Percentiles rank a stretch among this genome's conserved stretches.
phyloP scores from a whole-genome alignment of 2,329 filamentous ascomycete species.

The Aspergillus phoenicis region DNA sequence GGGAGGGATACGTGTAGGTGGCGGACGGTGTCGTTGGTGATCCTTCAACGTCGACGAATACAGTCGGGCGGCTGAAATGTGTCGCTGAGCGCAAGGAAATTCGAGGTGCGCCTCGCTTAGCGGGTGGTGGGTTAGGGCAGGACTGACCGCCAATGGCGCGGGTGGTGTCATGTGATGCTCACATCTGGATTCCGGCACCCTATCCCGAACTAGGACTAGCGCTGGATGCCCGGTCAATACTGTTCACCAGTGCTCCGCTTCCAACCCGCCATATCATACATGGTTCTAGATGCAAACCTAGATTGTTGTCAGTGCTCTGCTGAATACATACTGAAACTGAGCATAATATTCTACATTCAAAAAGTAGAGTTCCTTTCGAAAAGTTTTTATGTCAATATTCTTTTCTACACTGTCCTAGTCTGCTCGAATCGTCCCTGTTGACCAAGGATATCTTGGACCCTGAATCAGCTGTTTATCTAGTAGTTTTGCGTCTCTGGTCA shows the following conservation, averaged over 20 bases:
- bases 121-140: conserved; percentile 46
- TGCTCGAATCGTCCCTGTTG: too few relatives aligned
- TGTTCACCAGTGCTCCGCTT: conserved; percentile 1
- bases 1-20: conserved; percentile 43
- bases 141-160: conserved; percentile 26
- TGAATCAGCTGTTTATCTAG: too few relatives aligned
- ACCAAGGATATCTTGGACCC: neutral
- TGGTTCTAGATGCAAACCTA: neutral
- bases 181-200: neutral
- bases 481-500: too few relatives aligned
- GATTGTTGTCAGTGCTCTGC: too few relatives aligned
- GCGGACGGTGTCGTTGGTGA: conserved; percentile 44
- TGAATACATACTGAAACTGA: too few relatives aligned
- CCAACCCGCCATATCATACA: conserved; percentile 3
- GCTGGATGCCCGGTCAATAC: neutral
- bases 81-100: conserved; percentile 39
- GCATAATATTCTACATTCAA: too few relatives aligned
- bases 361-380: too few relatives aligned
- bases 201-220: conserved; percentile 15
- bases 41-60: conserved; percentile 35
- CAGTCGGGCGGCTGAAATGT: conserved; percentile 42
- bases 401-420: too few relatives aligned
- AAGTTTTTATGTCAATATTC: too few relatives aligned
- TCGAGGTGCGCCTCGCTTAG: conserved; percentile 49
- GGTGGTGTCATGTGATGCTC: conserved; percentile 27